These are phyloP conservation scores for Eucalyptus curtisii DNA, from an alignment of 345 rosid genomes.

Conservation along the genomic window DNA sequence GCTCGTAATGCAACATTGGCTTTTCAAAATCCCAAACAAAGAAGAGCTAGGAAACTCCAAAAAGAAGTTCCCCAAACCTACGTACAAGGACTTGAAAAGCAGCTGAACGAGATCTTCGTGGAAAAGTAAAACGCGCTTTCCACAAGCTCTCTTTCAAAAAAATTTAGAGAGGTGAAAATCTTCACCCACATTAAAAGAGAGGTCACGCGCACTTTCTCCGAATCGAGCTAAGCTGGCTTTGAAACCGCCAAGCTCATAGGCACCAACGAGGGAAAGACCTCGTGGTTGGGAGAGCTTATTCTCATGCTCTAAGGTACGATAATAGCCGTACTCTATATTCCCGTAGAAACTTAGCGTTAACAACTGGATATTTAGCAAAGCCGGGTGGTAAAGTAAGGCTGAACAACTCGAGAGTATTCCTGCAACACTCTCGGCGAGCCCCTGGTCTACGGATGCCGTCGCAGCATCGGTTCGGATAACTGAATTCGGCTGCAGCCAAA, in stretches of 20 bases:
- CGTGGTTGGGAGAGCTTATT: neutral
- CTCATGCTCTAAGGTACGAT: rapidly evolving
- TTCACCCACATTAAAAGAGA: neutral
- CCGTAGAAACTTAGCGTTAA: neutral
- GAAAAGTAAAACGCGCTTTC: neutral
- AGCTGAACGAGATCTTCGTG: neutral
- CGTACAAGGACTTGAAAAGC: neutral
- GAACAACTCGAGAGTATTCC: neutral
- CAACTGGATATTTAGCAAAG: neutral
- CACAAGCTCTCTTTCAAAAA: neutral
- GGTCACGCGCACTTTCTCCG: neutral
- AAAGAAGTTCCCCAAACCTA: neutral
- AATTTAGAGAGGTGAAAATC: neutral
- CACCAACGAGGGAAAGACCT: neutral
- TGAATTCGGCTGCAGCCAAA: neutral
- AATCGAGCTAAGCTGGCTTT: neutral
- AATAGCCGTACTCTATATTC: neutral
- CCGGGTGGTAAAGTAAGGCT: rapidly evolving
- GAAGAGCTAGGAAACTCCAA: neutral
- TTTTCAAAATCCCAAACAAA: neutral
- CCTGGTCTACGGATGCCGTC: neutral
- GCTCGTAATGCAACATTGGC: neutral
- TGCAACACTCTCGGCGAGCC: neutral
- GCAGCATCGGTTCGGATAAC: neutral
- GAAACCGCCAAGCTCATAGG: neutral